Conservation (phyloP, 306 rosid species). For the Medicago truncatula region MtrunA17r5.0-ANR NC_053044.1:40819501-40820000, state of each 20-base stretch:
- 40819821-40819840: too few relatives aligned
- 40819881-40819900: background rate
- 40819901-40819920: background rate
- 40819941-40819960: background rate
- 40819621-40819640: conserved; percentile 11
- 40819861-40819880: too few relatives aligned
- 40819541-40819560: conserved; percentile 50
- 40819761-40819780: too few relatives aligned
- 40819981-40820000: background rate
- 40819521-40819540: conserved; percentile 61
- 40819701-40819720: too few relatives aligned
- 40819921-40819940: background rate
- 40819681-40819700: too few relatives aligned
- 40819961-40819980: background rate
- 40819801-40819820: too few relatives aligned
- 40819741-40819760: too few relatives aligned
- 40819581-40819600: conserved; percentile 42
- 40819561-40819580: conserved; percentile 55
- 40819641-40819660: background rate
- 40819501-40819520: conserved; percentile 50
- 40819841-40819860: too few relatives aligned
- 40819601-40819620: conserved; percentile 4
- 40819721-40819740: too few relatives aligned
- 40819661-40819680: too few relatives aligned
- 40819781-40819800: too few relatives aligned